phyloP scores from a whole-genome alignment of 257 asterid species.

The Primulina eburnea region DNA sequence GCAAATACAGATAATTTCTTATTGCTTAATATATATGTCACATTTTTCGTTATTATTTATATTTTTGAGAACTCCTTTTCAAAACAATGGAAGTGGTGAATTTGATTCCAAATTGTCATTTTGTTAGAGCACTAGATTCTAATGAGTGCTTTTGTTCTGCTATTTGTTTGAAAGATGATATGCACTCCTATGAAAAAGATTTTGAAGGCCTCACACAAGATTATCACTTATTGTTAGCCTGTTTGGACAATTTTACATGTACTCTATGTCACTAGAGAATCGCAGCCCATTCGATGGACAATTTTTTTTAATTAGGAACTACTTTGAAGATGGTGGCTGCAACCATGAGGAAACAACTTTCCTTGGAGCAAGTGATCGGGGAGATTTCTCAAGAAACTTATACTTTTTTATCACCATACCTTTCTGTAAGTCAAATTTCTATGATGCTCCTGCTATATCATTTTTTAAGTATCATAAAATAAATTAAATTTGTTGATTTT shows the following conservation, averaged over 20 bases:
- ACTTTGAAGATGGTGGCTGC: conserved; percentile 50
- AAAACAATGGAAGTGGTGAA: not conserved
- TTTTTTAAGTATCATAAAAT: not conserved
- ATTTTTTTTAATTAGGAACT: conserved; percentile 39
- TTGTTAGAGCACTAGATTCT: no score
- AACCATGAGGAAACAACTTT: conserved; percentile 41
- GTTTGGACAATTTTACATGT: no score
- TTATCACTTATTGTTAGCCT: no score
- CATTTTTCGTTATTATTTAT: no score
- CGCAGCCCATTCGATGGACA: not conserved
- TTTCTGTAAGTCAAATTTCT: conserved; percentile 48
- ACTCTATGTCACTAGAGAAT: no score
- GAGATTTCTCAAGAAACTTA: conserved; percentile 43
- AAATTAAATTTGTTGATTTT: not conserved
- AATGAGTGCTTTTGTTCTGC: not conserved
- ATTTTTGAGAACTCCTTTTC: no score
- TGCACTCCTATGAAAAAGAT: no score
- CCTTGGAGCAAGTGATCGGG: conserved; percentile 43
- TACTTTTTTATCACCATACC: conserved; percentile 48
- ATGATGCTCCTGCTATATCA: not conserved
- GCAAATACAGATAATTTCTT: no score
- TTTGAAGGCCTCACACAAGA: no score
- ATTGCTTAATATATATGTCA: no score
- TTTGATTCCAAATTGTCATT: not conserved
- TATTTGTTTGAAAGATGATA: not conserved